Evolutionary conservation across 2,329 filamentous ascomycete species (phyloP), one percentile per base, ranked within the genome.

Genomic region (Sclerotinia nivalis): DNA sequence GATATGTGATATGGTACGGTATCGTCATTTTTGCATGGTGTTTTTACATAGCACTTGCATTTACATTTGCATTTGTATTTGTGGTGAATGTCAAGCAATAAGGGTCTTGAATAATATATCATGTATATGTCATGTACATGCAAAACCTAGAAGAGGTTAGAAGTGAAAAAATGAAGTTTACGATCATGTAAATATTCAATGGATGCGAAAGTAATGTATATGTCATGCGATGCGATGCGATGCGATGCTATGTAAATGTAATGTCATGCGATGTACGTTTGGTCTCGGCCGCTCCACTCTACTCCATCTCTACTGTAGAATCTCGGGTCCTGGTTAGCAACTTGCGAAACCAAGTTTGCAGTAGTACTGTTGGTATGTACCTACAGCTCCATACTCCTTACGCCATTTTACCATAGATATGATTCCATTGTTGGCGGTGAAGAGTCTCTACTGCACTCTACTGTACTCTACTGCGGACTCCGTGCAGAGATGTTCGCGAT

Each of bases 201-300:
- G 6, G 31, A n/a, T 49, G 28, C 28, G 8, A 62, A 49, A 45
- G 43, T 49, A 34, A 34, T 49, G 52, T 37, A n/a, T 45, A 47
- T 34, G 50, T n/a, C 20, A 68, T 67, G 65, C 28, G 4, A 59
- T 67, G 64, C 64, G 9, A 66, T 49, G 64, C 52, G 0, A 58
- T 67, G 59, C 25, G 6, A 58, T 67, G 59, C 25, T 18, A 49
- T 49, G 65, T 28, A 13, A 20, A 67, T 58, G 50, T 28, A 45
- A 67, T 67, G 65, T 15, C 18, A 66, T 66, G 66, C 52, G 18
- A 68, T 68, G 66, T 68, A 60, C 55, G 20, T 50, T 43, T 34
- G 31, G 31, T 52, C 31, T 64, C 31, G 45, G 34, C 61, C 61
- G 31, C 61, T 50, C n/a, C 15, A 40, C 45, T 50, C 31, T 15